phyloP scores from a whole-genome alignment of 106 monocot genomes.

The Gastrodia elata region DNA sequence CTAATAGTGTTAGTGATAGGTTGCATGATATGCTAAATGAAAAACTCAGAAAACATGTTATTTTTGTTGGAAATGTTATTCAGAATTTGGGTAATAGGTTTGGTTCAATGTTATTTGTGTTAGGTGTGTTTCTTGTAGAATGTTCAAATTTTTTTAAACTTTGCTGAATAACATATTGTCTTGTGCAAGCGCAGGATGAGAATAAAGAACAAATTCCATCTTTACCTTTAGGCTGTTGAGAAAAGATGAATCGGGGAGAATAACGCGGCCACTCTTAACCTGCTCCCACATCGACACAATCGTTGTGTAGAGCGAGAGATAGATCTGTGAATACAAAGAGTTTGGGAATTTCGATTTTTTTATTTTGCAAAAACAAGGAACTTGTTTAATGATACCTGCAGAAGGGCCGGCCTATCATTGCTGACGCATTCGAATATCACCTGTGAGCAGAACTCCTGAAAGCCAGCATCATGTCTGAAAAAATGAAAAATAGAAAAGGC shows the following conservation, averaged over 20 bases:
- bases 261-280: slow-evolving; percentile 27
- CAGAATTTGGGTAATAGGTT: too few species aligned
- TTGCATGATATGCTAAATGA: too few species aligned
- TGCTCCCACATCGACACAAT: slow-evolving; percentile 70
- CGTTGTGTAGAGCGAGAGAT: slow-evolving; percentile 68
- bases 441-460: slow-evolving; percentile 90
- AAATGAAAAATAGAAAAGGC: background rate
- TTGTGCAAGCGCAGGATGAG: background rate
- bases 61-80: too few species aligned
- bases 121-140: background rate
- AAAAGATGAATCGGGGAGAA: slow-evolving; percentile 64
- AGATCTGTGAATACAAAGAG: slow-evolving; percentile 39
- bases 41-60: too few species aligned
- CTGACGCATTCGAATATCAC: slow-evolving; percentile 95
- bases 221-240: slow-evolving; percentile 83
- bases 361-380: background rate
- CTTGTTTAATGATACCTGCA: slow-evolving; percentile 48
- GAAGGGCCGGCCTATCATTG: slow-evolving; percentile 76
- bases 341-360: background rate
- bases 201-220: slow-evolving; percentile 3
- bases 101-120: too few species aligned
- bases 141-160: background rate
- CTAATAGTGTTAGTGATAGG: too few species aligned
- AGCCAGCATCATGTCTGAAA: slow-evolving; percentile 63
- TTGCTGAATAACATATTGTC: background rate